These are phyloP conservation scores for Penicillium desertorum DNA, from an alignment of 495 filamentous ascomycete genomes.

Conservation along the genomic window DNA sequence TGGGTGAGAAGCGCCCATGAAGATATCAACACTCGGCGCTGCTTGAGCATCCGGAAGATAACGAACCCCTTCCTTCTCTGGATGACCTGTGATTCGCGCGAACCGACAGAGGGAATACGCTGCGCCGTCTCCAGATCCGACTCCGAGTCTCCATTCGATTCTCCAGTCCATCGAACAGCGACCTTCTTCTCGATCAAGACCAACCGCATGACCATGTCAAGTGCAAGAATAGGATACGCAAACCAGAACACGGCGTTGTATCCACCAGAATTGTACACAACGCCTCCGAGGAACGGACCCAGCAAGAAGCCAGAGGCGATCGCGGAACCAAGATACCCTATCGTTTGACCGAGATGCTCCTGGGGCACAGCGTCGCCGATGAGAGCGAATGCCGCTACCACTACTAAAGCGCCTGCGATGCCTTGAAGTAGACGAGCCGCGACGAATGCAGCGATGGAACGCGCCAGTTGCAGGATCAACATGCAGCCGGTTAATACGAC, in stretches of 20 bases:
- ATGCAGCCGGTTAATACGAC: conserved; percentile 56
- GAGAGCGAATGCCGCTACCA: conserved; percentile 61
- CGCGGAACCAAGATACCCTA: conserved; percentile 42
- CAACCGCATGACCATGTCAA: conserved; percentile 65
- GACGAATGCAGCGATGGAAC: conserved; percentile 50
- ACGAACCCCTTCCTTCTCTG: conserved; percentile 13
- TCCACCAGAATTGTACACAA: conserved; percentile 59
- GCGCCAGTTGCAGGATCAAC: conserved; percentile 54
- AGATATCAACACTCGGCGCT: conserved; percentile 36
- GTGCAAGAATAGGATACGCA: conserved; percentile 52
- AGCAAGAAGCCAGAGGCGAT: conserved; percentile 37
- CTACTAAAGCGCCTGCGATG: conserved; percentile 60
- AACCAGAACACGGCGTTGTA: conserved; percentile 61
- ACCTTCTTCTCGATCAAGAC: conserved; percentile 63
- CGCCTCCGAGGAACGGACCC: conserved; percentile 59
- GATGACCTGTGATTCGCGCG: not conserved
- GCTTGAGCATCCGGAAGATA: conserved; percentile 26
- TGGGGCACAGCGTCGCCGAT: conserved; percentile 59
- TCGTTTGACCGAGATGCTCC: conserved; percentile 56
- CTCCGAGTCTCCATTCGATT: conserved; percentile 1
- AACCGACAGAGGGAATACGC: not conserved
- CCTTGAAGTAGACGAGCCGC: conserved; percentile 63
- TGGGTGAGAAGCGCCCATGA: conserved; percentile 34
- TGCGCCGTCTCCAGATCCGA: conserved; percentile 1
- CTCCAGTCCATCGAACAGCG: conserved; percentile 22